A percentile compares a stretch with the other conserved stretches of the same genome.
phyloP scores from a whole-genome alignment of 345 rosid genomes.

The Eucalyptus globulus region DNA sequence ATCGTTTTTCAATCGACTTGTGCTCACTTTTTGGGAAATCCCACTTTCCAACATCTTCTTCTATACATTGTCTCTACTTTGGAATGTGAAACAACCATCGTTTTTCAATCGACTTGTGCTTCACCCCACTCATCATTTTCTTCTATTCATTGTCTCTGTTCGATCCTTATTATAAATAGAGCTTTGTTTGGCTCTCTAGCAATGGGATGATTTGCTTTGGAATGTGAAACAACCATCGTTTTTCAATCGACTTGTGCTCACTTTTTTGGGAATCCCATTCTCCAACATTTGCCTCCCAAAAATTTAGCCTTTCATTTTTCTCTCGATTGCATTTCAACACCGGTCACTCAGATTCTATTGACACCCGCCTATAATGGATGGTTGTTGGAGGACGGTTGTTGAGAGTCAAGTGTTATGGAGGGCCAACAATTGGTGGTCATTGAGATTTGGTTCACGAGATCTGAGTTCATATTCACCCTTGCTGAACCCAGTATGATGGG shows the following conservation, averaged over 20 bases:
- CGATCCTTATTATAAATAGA: too few relatives aligned
- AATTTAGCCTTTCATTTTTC: not conserved
- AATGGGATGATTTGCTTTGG: not conserved
- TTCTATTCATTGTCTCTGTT: not conserved
- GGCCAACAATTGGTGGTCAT: not conserved
- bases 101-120: not conserved
- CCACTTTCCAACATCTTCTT: not conserved
- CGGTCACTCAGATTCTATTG: too few relatives aligned
- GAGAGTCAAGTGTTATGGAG: not conserved
- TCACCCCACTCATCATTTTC: not conserved
- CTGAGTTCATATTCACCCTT: not conserved
- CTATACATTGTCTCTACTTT: not conserved
- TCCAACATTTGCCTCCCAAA: not conserved
- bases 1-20: not conserved
- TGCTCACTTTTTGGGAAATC: not conserved
- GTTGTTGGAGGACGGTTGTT: not conserved
- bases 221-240: too few relatives aligned
- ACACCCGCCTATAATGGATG: not conserved
- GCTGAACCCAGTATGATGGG: not conserved
- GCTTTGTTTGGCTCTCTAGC: not conserved
- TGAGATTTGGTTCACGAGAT: not conserved
- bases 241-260: not conserved
- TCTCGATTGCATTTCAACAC: not conserved
- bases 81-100: not conserved
- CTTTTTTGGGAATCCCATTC: not conserved